A percentile compares a stretch with the other conserved stretches of the same genome.
phyloP scores from a whole-genome alignment of 495 filamentous ascomycete species.

The Viridothelium virens region DNA sequence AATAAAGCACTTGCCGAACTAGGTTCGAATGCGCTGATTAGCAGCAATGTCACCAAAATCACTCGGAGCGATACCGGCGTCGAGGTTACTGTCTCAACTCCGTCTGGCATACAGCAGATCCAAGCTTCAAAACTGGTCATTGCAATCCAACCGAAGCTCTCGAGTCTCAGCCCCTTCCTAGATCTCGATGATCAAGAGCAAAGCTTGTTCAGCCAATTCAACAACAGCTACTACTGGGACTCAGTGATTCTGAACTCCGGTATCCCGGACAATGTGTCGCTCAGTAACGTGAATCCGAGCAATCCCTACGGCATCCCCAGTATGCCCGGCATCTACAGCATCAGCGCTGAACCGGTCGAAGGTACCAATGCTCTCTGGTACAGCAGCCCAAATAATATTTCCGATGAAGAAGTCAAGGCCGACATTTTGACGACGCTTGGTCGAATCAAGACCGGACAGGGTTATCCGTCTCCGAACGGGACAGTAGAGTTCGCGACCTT shows the following conservation, averaged over 20 bases:
- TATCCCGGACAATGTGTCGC: constrained; percentile 27
- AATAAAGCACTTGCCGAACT: constrained; percentile 32
- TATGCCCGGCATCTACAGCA: constrained; percentile 22
- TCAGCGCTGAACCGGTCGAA: constrained; percentile 14
- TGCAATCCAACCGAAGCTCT: constrained; percentile 37
- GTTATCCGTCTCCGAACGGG: neutral
- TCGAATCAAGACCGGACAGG: constrained; percentile 9
- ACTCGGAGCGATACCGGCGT: constrained; percentile 28
- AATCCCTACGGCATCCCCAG: constrained; percentile 28
- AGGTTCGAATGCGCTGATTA: constrained; percentile 29
- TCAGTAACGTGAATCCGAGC: constrained; percentile 31
- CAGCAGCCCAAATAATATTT: constrained; percentile 18
- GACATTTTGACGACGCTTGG: constrained; percentile 23
- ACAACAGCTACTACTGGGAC: constrained; percentile 40
- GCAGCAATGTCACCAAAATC: constrained; percentile 29
- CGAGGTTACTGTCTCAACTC: constrained; percentile 33
- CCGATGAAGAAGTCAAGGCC: constrained; percentile 19
- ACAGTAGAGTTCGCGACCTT: constrained; percentile 27
- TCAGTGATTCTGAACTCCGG: constrained; percentile 39
- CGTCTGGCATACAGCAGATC: constrained; percentile 34
- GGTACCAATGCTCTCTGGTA: constrained; percentile 19
- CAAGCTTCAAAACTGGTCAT: constrained; percentile 42
- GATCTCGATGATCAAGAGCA: constrained; percentile 35
- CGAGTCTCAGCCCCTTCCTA: constrained; percentile 32
- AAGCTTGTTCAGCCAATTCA: constrained; percentile 38